phyloP scores from a whole-genome alignment of 345 rosid genomes.

The Linum trigynum region DNA sequence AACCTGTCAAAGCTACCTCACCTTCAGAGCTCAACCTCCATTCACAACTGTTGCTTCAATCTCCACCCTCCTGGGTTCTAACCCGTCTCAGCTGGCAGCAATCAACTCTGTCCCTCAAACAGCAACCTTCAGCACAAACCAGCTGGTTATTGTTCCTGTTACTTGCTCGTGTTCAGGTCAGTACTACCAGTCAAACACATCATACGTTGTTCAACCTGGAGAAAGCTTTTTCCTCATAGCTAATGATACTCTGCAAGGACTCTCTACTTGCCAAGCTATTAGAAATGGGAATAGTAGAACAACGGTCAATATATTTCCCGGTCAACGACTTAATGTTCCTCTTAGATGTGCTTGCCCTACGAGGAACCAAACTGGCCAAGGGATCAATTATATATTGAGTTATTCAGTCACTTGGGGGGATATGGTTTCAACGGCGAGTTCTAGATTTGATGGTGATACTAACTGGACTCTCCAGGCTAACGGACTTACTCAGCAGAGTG shows the following conservation, averaged over 20 bases:
- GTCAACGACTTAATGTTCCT: conserved; percentile 22
- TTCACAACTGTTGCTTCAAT: conserved; percentile 24
- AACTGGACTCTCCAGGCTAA: conserved; percentile 29
- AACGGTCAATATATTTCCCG: conserved; percentile 12
- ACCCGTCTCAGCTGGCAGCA: conserved; percentile 23
- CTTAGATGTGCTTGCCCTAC: conserved; percentile 61
- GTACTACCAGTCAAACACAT: conserved; percentile 34
- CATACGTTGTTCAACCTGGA: conserved; percentile 18
- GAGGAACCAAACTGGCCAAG: conserved; percentile 29
- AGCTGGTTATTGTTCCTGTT: conserved; percentile 35
- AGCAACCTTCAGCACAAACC: conserved; percentile 15
- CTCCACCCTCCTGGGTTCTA: conserved; percentile 29
- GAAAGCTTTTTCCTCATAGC: conserved; percentile 22
- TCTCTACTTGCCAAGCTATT: conserved; percentile 28
- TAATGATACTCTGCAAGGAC: conserved; percentile 24
- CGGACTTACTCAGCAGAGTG: conserved; percentile 17
- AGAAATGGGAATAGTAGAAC: conserved; percentile 17
- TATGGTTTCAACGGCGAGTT: conserved; percentile 17
- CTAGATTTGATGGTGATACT: conserved; percentile 28
- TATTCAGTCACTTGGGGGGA: conserved; percentile 32
- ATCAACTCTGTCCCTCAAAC: conserved; percentile 23
- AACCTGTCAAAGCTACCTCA: conserved; percentile 23
- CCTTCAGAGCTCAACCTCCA: conserved; percentile 27
- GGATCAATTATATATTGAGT: conserved; percentile 37
- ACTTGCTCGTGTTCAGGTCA: conserved; percentile 34